Evolutionary conservation across 2,329 filamentous ascomycete genomes (phyloP), one percentile per base, ranked within the genome.

Genomic region (Colletotrichum sp.): DNA sequence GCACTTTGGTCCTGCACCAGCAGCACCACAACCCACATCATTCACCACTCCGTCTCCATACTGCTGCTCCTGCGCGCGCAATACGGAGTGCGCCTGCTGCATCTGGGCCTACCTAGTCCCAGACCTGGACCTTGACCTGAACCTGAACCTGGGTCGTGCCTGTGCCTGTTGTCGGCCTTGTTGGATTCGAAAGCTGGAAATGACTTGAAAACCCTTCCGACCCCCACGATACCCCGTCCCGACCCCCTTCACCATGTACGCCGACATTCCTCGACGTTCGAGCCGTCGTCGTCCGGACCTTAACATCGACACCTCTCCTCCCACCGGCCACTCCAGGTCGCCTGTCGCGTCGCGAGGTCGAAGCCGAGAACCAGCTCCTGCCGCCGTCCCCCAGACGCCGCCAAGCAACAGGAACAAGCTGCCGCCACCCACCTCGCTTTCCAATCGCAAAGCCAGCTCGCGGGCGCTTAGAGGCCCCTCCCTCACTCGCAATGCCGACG

Each of bases 381-480:
- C 28, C n/a, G 12, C 55, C 44, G 62, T 68, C 15, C 71, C 77
- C 28, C 76, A 73, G 55, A 76, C 74, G 39, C 76, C 77, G 18
- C 72, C 77, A 9, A 71, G 62, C 30, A 78, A 66, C 24, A 69
- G 68, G 36, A 71, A 73, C 36, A 77, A 65, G 68, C 71, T 71
- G 60, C 71, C 69, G 52, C 69, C 72, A 32, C 59, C 63, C 2
- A 49, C 66, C 28, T 65, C 65, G 36, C 55, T 69, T 32, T 69
- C 63, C 65, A 77, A 72, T 66, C 68, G 80, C 71, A 85, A 83
- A 77, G 80, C 83, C 71, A 82, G 81, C 32, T 81, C 79, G 64
- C 83, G 83, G 77, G 81, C 82, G 76, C 82, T 84, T 77, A 82
- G 80, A 77, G 69, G 78, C 60, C 79, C 77, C 70, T 77, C 80